Conservation (phyloP, 2,329 filamentous ascomycete genomes). For the Arthroderma sp. region DNA sequence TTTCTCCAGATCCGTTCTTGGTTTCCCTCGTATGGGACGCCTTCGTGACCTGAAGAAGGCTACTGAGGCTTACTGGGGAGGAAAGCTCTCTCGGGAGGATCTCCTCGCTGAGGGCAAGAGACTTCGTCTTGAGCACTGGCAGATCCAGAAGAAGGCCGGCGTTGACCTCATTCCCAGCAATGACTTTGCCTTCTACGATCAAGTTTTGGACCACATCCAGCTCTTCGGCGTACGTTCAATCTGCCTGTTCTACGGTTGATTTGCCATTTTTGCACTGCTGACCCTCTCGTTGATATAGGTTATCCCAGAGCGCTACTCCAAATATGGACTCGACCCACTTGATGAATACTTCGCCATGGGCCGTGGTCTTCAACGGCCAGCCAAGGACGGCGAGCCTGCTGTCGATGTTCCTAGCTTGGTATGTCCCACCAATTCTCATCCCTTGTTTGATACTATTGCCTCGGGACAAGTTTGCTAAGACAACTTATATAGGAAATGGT, state of each 20-base stretch:
- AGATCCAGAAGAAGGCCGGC: constrained; percentile 97
- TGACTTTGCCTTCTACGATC: constrained; percentile 98
- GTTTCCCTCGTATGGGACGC: constrained; percentile 97
- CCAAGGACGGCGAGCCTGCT: constrained; percentile 30
- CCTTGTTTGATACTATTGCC: constrained; percentile 3
- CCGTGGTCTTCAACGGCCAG: constrained; percentile 90
- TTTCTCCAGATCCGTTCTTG: constrained; percentile 56
- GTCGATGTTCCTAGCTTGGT: constrained; percentile 80
- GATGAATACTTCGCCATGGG: constrained; percentile 99
- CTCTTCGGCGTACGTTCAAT: constrained; percentile 68
- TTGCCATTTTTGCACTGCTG: not conserved
- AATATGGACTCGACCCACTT: constrained; percentile 71
- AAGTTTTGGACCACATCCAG: constrained; percentile 95
- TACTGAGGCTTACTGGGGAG: constrained; percentile 94
- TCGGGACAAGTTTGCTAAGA: constrained; percentile 15
- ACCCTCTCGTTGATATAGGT: constrained; percentile 40
- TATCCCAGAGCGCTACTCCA: constrained; percentile 84
- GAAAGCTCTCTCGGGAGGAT: constrained; percentile 83
- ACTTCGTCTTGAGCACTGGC: constrained; percentile 93
- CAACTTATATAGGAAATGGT: constrained; percentile 66
- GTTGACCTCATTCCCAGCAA: constrained; percentile 98
- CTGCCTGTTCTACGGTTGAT: constrained; percentile 1
- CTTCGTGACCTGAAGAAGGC: constrained; percentile 99
- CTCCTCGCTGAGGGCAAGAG: constrained; percentile 92
- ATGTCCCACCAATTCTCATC: constrained; percentile 19